Evolutionary conservation across 148 eudicot genomes (phyloP).

Genomic region (Hydrangea macrophylla): DNA sequence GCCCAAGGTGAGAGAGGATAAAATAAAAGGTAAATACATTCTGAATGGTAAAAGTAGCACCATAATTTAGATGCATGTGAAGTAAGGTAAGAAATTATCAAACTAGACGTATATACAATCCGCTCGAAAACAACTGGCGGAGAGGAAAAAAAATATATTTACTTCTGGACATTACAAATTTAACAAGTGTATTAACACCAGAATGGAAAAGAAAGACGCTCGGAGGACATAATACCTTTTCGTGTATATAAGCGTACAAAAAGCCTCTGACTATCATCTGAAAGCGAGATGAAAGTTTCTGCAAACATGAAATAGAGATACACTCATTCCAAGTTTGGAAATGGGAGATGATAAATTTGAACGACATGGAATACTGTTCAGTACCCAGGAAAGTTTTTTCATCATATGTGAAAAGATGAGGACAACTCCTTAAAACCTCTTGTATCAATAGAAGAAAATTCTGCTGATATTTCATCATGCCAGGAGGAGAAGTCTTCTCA

Average conservation of each 20-base stretch:
- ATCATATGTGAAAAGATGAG: slow-evolving; percentile 56
- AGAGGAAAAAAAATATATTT: not conserved
- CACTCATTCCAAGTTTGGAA: not conserved
- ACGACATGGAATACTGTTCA: not conserved
- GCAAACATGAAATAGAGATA: slow-evolving; percentile 22
- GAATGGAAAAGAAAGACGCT: not conserved
- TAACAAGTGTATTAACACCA: slow-evolving; percentile 1
- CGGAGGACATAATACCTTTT: slow-evolving; percentile 50
- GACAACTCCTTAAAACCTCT: slow-evolving; percentile 57
- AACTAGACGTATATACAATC: no score
- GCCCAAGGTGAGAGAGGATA: no score
- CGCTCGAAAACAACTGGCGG: no score
- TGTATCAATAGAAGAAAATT: slow-evolving; percentile 63
- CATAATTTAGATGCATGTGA: no score
- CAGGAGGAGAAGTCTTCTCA: slow-evolving; percentile 37
- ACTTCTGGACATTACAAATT: not conserved
- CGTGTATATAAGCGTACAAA: slow-evolving; percentile 84
- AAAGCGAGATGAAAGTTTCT: slow-evolving; percentile 65
- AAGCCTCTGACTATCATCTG: slow-evolving; percentile 89
- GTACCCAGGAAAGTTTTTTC: slow-evolving; percentile 69
- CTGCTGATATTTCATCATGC: slow-evolving; percentile 58
- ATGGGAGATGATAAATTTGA: not conserved
- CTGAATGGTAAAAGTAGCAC: no score
- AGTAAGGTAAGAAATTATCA: no score
- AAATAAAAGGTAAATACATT: no score